Percentiles rank a stretch among this genome's conserved stretches.
Conservation (phyloP, 129 eudicot species). For the Ambrosia artemisiifolia region DNA sequence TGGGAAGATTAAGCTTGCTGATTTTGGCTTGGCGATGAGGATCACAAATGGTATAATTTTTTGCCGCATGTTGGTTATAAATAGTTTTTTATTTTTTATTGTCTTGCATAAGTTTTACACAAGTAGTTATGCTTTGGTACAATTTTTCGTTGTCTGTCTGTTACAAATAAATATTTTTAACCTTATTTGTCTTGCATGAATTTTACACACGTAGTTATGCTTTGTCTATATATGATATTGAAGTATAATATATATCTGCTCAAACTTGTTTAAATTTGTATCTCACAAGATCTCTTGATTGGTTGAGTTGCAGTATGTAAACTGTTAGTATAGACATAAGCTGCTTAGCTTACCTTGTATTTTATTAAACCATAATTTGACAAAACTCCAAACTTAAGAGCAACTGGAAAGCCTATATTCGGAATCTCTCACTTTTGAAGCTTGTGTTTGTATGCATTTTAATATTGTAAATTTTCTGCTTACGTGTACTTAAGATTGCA, state of each 20-base stretch:
- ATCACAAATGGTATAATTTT: constrained; percentile 39
- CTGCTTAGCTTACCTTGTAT: not conserved
- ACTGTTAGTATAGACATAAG: not conserved
- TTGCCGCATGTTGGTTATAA: not conserved
- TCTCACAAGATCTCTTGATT: not conserved
- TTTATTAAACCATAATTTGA: not conserved
- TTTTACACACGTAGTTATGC: not conserved
- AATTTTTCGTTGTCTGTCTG: not conserved
- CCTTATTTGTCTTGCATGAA: not conserved
- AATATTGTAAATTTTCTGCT: not conserved
- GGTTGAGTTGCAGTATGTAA: not conserved
- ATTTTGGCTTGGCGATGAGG: constrained; percentile 86
- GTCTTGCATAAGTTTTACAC: not conserved
- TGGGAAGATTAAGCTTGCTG: constrained; percentile 73
- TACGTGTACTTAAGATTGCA: not conserved
- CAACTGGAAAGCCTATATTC: not conserved
- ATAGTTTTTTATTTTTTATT: not conserved
- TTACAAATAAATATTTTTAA: not conserved
- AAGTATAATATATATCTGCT: not conserved
- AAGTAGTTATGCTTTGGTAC: constrained; percentile 22
- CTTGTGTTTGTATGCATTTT: not conserved
- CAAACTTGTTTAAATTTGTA: not conserved
- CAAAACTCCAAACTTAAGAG: not conserved
- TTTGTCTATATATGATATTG: not conserved
- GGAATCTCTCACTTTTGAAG: not conserved